Percentiles rank a stretch among this genome's conserved stretches.
phyloP scores from a whole-genome alignment of 2,329 filamentous ascomycete species.

The Exophiala xenobiotica region DNA sequence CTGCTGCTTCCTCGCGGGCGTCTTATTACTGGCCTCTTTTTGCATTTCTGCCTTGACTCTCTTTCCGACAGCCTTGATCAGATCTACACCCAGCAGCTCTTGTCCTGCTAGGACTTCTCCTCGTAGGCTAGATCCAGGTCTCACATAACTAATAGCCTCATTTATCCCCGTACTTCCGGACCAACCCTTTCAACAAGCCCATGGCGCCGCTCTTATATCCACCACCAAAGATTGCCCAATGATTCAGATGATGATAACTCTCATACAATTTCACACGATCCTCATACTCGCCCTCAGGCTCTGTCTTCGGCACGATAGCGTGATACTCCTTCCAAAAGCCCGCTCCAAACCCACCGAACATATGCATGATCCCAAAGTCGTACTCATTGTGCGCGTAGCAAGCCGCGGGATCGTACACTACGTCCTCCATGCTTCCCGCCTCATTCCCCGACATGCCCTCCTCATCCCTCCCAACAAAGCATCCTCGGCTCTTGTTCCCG shows the following conservation, averaged over 20 bases:
- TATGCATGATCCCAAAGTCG: constrained; percentile 89
- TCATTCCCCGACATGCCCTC: constrained; percentile 30
- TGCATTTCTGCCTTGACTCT: too few relatives aligned
- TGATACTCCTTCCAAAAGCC: constrained; percentile 78
- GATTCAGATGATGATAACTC: constrained; percentile 88
- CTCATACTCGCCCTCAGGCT: constrained; percentile 79
- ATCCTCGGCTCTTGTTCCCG: constrained; percentile 72
- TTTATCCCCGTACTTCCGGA: constrained; percentile 68
- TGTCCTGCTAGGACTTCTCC: too few relatives aligned
- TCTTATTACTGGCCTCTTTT: too few relatives aligned
- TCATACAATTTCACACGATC: constrained; percentile 81
- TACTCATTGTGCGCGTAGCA: constrained; percentile 88
- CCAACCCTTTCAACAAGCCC: constrained; percentile 72
- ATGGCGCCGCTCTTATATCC: constrained; percentile 74
- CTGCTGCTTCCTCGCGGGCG: too few relatives aligned
- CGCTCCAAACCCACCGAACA: constrained; percentile 85
- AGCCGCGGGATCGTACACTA: constrained; percentile 78
- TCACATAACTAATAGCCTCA: too few relatives aligned
- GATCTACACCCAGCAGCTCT: too few relatives aligned
- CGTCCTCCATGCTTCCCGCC: constrained; percentile 60
- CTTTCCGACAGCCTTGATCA: too few relatives aligned
- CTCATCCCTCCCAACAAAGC: constrained; percentile 50
- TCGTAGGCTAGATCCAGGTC: too few relatives aligned
- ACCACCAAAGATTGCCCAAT: constrained; percentile 79
- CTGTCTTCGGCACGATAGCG: constrained; percentile 70